phyloP scores from a whole-genome alignment of 73 alveolate species.

The Paramecium biaurelia region DNA sequence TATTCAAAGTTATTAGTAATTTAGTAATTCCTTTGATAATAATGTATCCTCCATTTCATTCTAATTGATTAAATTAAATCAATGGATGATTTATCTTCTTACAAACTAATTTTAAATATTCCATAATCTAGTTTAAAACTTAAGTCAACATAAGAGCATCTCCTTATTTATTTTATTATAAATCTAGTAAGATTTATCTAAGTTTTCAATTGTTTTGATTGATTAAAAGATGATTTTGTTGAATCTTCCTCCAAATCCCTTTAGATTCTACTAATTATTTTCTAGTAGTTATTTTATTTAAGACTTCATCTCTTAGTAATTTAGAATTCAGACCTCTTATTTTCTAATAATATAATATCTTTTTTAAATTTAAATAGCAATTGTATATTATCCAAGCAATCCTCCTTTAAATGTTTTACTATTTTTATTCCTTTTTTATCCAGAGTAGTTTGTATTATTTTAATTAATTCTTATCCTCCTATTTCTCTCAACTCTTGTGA shows the following conservation, averaged over 20 bases:
- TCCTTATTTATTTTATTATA: not conserved
- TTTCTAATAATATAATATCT: no score
- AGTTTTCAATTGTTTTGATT: constrained; percentile 12
- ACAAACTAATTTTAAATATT: not conserved
- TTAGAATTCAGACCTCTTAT: not conserved
- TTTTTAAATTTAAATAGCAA: not conserved
- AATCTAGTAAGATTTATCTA: constrained; percentile 15
- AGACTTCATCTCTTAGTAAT: not conserved
- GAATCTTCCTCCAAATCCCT: constrained; percentile 20
- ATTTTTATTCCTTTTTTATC: not conserved
- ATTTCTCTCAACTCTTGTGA: constrained; percentile 8
- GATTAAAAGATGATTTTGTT: not conserved
- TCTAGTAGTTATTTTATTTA: not conserved
- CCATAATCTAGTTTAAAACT: constrained; percentile 13
- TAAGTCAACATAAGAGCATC: not conserved
- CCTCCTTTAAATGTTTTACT: constrained; percentile 22
- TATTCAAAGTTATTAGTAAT: not conserved
- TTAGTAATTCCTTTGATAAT: not conserved
- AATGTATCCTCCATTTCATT: constrained; percentile 26
- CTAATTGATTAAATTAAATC: not conserved
- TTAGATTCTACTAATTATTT: constrained; percentile 7
- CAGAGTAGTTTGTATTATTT: not conserved
- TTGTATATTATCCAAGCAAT: constrained; percentile 21
- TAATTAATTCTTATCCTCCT: not conserved
- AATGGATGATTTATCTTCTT: not conserved